Evolutionary conservation across 371 early-diverging fungal genomes (phyloP).

Genomic region (Mucor piriformis): DNA sequence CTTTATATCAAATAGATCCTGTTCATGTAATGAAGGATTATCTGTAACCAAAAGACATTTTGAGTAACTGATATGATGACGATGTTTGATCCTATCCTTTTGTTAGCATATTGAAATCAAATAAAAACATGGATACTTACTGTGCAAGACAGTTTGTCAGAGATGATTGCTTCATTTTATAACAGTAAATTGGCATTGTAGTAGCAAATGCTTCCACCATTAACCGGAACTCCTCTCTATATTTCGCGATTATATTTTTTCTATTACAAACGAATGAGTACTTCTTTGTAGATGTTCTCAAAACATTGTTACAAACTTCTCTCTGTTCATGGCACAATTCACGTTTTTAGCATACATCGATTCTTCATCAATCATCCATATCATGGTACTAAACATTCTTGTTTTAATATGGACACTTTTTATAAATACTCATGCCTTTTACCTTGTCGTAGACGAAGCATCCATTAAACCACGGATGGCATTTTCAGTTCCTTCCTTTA

Average conservation of each 20-base stretch:
- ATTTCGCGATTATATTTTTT: neutral
- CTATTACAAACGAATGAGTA: neutral
- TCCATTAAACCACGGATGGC: neutral
- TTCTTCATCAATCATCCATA: neutral
- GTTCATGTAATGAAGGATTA: too few species aligned
- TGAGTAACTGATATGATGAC: too few species aligned
- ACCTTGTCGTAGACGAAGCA: neutral
- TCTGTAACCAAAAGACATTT: too few species aligned
- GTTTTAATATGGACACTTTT: too few species aligned
- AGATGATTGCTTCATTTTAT: neutral
- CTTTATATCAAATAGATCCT: too few species aligned
- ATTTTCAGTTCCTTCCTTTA: neutral
- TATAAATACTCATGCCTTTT: too few species aligned
- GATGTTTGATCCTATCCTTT: neutral
- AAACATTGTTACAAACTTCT: too few species aligned
- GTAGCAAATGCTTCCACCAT: neutral
- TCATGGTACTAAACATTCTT: neutral
- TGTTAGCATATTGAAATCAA: neutral
- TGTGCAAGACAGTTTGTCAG: neutral
- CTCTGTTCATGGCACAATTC: too few species aligned
- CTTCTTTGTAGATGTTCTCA: too few species aligned
- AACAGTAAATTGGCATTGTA: neutral
- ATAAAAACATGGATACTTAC: neutral
- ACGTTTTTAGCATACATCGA: neutral
- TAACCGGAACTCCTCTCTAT: neutral